phyloP scores from a whole-genome alignment of 805 yeast species.

The Candida hispaniensis region DNA sequence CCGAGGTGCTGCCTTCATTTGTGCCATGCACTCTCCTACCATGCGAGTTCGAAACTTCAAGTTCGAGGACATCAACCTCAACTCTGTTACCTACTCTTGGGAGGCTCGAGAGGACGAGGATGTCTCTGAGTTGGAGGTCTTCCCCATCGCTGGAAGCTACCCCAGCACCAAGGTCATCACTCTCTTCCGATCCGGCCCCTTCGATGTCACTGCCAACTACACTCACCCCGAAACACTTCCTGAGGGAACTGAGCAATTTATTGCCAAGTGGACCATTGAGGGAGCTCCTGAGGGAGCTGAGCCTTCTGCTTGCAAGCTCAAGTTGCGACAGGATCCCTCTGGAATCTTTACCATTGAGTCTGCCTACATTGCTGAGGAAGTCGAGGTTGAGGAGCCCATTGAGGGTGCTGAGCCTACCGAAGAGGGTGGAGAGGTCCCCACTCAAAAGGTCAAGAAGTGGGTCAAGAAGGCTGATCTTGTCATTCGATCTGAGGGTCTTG shows the following conservation, averaged over 20 bases:
- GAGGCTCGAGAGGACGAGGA: constrained; percentile 85
- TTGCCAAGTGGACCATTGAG: constrained; percentile 76
- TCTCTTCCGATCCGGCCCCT: constrained; percentile 82
- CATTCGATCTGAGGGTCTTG: constrained; percentile 44
- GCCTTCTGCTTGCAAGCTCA: constrained; percentile 75
- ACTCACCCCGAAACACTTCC: constrained; percentile 67
- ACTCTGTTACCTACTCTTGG: constrained; percentile 93
- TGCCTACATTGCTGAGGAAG: constrained; percentile 91
- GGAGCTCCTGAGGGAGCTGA: constrained; percentile 66
- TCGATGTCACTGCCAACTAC: constrained; percentile 76
- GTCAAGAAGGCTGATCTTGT: constrained; percentile 79
- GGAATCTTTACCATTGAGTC: constrained; percentile 90
- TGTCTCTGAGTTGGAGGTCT: constrained; percentile 84
- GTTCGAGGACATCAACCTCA: constrained; percentile 87
- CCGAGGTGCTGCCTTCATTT: constrained; percentile 96
- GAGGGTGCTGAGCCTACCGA: constrained; percentile 45
- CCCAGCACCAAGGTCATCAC: constrained; percentile 96
- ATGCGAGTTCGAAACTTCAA: constrained; percentile 97
- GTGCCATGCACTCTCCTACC: constrained; percentile 98
- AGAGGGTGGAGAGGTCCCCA: constrained; percentile 53
- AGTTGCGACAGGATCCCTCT: constrained; percentile 94
- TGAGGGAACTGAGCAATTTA: constrained; percentile 45
- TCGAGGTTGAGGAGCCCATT: constrained; percentile 76
- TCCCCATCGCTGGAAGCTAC: constrained; percentile 86
- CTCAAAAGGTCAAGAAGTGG: constrained; percentile 83